Percentiles rank a stretch among this genome's conserved stretches.
Evolutionary conservation across 495 filamentous ascomycete species (phyloP).

Genomic region (Hypoxylon fuscum): DNA sequence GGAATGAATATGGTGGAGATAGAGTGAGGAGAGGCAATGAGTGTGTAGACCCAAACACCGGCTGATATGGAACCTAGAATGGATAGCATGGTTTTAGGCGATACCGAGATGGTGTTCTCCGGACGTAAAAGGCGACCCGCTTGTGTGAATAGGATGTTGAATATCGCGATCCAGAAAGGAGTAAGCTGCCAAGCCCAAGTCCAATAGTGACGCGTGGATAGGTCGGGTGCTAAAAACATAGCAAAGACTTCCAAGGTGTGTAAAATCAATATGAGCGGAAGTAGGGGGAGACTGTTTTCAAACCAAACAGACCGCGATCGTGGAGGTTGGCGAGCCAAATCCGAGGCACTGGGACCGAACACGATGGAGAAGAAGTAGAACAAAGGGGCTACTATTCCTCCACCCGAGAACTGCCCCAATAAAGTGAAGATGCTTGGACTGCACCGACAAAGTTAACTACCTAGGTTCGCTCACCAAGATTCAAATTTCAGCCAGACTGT

Average conservation of each 20-base stretch:
- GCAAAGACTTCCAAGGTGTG: slow-evolving; percentile 25
- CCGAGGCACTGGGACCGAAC: too few species aligned
- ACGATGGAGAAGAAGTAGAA: too few species aligned
- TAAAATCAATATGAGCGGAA: slow-evolving; percentile 16
- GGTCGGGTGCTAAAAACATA: slow-evolving; percentile 23
- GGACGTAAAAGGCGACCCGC: too few species aligned
- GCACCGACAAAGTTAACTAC: too few species aligned
- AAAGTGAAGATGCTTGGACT: too few species aligned
- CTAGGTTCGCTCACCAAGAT: too few species aligned
- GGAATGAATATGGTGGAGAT: slow-evolving; percentile 23
- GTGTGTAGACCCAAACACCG: slow-evolving; percentile 20
- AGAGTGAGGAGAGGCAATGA: slow-evolving; percentile 15
- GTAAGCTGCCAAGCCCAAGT: slow-evolving; percentile 33
- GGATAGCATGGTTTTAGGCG: neutral
- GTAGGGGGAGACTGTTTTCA: slow-evolving; percentile 1
- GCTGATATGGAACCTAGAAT: slow-evolving; percentile 10
- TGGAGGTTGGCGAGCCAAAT: too few species aligned
- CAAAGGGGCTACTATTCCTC: too few species aligned
- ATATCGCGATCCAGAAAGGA: slow-evolving; percentile 25
- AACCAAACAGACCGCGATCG: neutral
- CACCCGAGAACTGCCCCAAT: too few species aligned
- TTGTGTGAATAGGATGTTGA: slow-evolving; percentile 5
- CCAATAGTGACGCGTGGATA: slow-evolving; percentile 24
- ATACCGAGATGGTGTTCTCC: too few species aligned
- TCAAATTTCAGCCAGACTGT: too few species aligned